These are phyloP conservation scores for Sporobolomyces phaffii DNA, from an alignment of 768 basidiomycete genomes.

Conservation along the genomic window DNA sequence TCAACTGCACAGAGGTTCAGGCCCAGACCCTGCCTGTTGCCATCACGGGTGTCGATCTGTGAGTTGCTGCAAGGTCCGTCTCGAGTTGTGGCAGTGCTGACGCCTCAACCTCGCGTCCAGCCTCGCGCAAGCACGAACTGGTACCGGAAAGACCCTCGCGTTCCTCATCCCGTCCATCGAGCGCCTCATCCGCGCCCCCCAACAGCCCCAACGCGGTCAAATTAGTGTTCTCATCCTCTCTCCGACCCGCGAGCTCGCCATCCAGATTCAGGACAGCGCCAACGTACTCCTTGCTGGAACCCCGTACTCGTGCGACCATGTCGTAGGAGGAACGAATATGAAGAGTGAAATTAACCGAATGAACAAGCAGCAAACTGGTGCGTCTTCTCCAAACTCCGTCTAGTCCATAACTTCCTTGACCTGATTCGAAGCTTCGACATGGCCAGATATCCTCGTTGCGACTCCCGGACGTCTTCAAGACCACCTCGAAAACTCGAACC, in stretches of 20 bases:
- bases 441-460: slow-evolving; percentile 49
- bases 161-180: slow-evolving; percentile 50
- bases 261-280: slow-evolving; percentile 61
- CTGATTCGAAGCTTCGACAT: not conserved
- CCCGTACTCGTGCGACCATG: slow-evolving; percentile 51
- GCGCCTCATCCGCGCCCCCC: slow-evolving; percentile 40
- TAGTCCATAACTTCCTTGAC: too few species aligned
- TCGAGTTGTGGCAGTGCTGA: not conserved
- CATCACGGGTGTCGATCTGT: slow-evolving; percentile 31
- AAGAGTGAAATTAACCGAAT: slow-evolving; percentile 45
- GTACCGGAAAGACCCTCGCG: slow-evolving; percentile 54
- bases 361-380: slow-evolving; percentile 36
- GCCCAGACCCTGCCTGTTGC: slow-evolving; percentile 37
- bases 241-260: slow-evolving; percentile 47
- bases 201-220: slow-evolving; percentile 31
- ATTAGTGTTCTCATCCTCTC: slow-evolving; percentile 52
- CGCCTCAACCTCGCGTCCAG: not conserved
- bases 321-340: slow-evolving; percentile 57
- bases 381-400: slow-evolving; percentile 44
- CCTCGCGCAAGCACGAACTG: slow-evolving; percentile 43
- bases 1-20: slow-evolving; percentile 36
- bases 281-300: slow-evolving; percentile 73
- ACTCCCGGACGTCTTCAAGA: slow-evolving; percentile 49
- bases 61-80: not conserved
- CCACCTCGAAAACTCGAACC: slow-evolving; percentile 46